These are phyloP conservation scores for Tricholomella constricta DNA, from an alignment of 768 basidiomycete genomes.

Conservation along the genomic window DNA sequence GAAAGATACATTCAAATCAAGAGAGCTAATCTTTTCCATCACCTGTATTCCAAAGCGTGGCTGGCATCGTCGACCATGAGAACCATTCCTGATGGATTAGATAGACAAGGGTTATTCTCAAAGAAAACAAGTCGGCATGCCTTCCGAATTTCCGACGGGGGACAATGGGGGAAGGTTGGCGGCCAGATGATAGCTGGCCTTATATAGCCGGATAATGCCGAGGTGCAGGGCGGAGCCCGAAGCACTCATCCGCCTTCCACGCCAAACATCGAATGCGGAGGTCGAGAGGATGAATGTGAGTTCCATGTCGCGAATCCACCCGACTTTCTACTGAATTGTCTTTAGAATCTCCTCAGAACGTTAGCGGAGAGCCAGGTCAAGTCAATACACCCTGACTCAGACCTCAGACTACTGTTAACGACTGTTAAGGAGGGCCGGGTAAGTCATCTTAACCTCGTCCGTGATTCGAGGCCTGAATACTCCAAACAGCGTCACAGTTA, in stretches of 20 bases:
- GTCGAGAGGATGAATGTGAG: constrained; percentile 49
- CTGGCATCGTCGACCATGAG: too few relatives aligned
- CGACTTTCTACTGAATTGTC: constrained; percentile 10
- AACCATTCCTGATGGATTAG: too few relatives aligned
- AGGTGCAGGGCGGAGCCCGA: constrained; percentile 16
- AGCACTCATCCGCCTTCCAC: constrained; percentile 16
- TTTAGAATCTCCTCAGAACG: constrained; percentile 86
- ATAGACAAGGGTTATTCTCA: too few relatives aligned
- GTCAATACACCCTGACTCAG: constrained; percentile 57
- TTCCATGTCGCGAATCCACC: constrained; percentile 27
- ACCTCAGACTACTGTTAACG: constrained; percentile 80
- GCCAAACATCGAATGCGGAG: constrained; percentile 25
- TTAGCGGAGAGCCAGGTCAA: constrained; percentile 78
- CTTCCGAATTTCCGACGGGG: not conserved
- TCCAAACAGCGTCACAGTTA: constrained; percentile 41
- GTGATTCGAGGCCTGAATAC: constrained; percentile 10
- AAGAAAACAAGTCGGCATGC: too few relatives aligned
- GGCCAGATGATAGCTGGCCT: too few relatives aligned
- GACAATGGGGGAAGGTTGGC: too few relatives aligned
- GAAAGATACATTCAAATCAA: too few relatives aligned
- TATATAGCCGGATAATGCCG: constrained; percentile 14
- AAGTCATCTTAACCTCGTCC: constrained; percentile 37
- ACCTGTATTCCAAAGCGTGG: too few relatives aligned
- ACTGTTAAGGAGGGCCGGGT: constrained; percentile 90
- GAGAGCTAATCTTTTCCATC: too few relatives aligned